phyloP scores from a whole-genome alignment of 2,329 filamentous ascomycete genomes.

The Mycosphaerella sp. region DNA sequence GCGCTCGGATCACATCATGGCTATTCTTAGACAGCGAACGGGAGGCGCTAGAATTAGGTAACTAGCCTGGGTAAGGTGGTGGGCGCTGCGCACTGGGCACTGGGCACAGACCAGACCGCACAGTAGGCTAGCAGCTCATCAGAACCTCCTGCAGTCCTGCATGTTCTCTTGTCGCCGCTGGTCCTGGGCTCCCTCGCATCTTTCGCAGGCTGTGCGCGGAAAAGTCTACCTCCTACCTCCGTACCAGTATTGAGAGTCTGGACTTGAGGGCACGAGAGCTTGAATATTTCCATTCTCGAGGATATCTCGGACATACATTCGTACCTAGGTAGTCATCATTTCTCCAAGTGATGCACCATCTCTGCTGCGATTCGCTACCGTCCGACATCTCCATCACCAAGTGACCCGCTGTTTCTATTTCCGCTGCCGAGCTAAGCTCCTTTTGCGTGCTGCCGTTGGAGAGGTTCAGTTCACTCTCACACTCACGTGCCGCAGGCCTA shows the following conservation, averaged over 20 bases:
- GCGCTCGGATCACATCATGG: not conserved
- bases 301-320: too few relatives aligned
- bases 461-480: not conserved
- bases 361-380: not conserved
- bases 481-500: not conserved
- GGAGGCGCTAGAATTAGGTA: not conserved
- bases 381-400: not conserved
- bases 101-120: too few relatives aligned
- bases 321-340: too few relatives aligned
- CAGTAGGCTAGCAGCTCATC: too few relatives aligned
- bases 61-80: not conserved
- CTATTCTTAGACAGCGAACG: not conserved
- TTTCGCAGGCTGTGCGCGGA: not conserved
- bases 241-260: not conserved
- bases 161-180: not conserved
- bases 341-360: too few relatives aligned
- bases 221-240: not conserved
- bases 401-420: not conserved
- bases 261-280: not conserved
- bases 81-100: too few relatives aligned
- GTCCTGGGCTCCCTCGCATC: not conserved
- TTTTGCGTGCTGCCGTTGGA: not conserved
- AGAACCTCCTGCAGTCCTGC: too few relatives aligned
- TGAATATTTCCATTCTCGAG: too few relatives aligned
- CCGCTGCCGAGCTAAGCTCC: not conserved